Conservation (phyloP, 208 protist genomes). For the Trypanosoma mega region DNA sequence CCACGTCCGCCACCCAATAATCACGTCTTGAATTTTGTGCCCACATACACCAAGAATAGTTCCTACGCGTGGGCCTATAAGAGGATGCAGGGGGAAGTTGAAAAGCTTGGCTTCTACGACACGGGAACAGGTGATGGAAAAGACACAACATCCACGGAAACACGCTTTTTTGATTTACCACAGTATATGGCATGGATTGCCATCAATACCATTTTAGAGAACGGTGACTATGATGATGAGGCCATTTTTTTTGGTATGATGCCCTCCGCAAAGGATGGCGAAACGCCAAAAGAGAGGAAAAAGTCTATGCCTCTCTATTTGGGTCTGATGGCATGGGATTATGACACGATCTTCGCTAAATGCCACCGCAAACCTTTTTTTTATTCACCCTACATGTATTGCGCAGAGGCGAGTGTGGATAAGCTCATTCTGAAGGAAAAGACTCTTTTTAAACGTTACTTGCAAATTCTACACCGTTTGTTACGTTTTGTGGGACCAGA, state of each 20-base stretch:
- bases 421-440: constrained; percentile 9
- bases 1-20: constrained; percentile 8
- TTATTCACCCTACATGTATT: constrained; percentile 24
- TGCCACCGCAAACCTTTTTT: constrained; percentile 30
- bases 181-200: constrained; percentile 34
- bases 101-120: constrained; percentile 4
- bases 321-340: constrained; percentile 32
- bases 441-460: constrained; percentile 5
- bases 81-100: constrained; percentile 8
- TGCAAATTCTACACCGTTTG: constrained; percentile 12
- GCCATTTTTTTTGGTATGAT: constrained; percentile 27
- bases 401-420: constrained; percentile 31
- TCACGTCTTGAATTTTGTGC: constrained; percentile 27
- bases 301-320: constrained; percentile 8
- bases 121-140: neutral
- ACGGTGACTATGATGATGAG: constrained; percentile 42
- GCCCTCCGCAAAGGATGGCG: neutral
- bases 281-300: neutral
- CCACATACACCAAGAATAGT: constrained; percentile 24
- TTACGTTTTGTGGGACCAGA: constrained; percentile 10
- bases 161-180: constrained; percentile 23
- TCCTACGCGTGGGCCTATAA: constrained; percentile 15
- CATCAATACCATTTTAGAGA: constrained; percentile 29
- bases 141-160: neutral
- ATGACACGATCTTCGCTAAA: constrained; percentile 27